These are phyloP conservation scores for Barnettozyma populi DNA, from an alignment of 805 yeast genomes.

Conservation along the genomic window DNA sequence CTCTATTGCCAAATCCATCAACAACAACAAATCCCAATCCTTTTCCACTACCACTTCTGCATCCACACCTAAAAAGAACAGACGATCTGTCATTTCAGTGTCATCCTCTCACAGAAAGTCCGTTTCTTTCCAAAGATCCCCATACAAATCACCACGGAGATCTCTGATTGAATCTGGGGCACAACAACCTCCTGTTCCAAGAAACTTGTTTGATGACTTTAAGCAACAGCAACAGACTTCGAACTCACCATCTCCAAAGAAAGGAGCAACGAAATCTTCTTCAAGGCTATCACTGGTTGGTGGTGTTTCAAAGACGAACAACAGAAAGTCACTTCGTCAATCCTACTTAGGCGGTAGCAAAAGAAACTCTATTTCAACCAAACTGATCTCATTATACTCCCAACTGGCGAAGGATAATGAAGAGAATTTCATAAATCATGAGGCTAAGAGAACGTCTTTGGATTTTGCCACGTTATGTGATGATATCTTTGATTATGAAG, in stretches of 20 bases:
- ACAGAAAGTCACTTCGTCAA: slow-evolving; percentile 29
- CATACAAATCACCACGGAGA: slow-evolving; percentile 20
- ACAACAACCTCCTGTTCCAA: slow-evolving; percentile 22
- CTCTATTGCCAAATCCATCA: slow-evolving; percentile 27
- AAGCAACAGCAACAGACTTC: slow-evolving; percentile 8
- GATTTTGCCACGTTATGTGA: slow-evolving; percentile 77
- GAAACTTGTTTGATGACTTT: slow-evolving; percentile 17
- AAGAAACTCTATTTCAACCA: slow-evolving; percentile 68
- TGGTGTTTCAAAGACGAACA: slow-evolving; percentile 5
- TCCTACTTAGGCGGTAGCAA: slow-evolving; percentile 38
- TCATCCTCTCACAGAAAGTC: slow-evolving; percentile 46
- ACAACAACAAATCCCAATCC: slow-evolving; percentile 11
- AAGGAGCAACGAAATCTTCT: slow-evolving; percentile 7
- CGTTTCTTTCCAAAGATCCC: slow-evolving; percentile 37
- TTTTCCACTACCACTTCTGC: slow-evolving; percentile 6
- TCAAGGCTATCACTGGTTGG: slow-evolving; percentile 8
- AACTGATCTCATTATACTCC: slow-evolving; percentile 67
- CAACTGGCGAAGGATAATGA: slow-evolving; percentile 55
- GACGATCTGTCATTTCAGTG: slow-evolving; percentile 38
- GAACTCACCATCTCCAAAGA: slow-evolving; percentile 8
- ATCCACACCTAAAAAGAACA: slow-evolving; percentile 32
- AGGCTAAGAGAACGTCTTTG: slow-evolving; percentile 69
- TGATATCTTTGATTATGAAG: slow-evolving; percentile 68
- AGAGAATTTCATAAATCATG: slow-evolving; percentile 66
- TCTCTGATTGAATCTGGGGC: slow-evolving; percentile 17